Conservation (phyloP, 1,284 basidiomycete genomes). For the Albatrellus sp. region DNA sequence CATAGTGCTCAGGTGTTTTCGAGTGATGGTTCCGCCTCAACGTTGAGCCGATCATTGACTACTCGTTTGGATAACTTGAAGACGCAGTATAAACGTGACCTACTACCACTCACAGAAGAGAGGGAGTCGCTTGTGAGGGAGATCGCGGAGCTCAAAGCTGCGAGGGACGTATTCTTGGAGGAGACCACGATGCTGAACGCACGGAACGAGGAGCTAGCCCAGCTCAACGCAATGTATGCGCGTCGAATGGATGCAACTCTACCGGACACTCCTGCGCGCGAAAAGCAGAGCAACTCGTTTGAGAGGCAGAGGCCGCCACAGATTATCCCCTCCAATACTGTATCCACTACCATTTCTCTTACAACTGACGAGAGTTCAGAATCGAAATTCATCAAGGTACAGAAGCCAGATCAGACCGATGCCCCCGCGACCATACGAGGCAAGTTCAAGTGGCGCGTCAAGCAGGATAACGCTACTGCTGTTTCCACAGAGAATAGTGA, state of each 20-base stretch:
- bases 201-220: constrained; percentile 86
- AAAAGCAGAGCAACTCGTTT: constrained; percentile 22
- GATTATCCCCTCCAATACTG: constrained; percentile 3
- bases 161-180: constrained; percentile 79
- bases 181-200: constrained; percentile 85
- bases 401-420: constrained; percentile 19
- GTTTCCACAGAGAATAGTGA: background rate
- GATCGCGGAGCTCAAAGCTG: constrained; percentile 78
- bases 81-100: constrained; percentile 76
- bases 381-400: constrained; percentile 17
- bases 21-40: constrained; percentile 31
- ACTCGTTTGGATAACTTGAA: constrained; percentile 86
- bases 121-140: constrained; percentile 74
- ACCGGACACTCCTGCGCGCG: constrained; percentile 10
- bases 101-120: constrained; percentile 74
- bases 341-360: constrained; percentile 7
- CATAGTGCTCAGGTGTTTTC: constrained; percentile 12
- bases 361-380: constrained; percentile 20
- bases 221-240: constrained; percentile 71
- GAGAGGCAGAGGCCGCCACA: constrained; percentile 18
- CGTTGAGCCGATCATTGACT: constrained; percentile 66
- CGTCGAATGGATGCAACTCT: constrained; percentile 52
- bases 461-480: constrained; percentile 10
- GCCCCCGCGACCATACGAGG: constrained; percentile 25
- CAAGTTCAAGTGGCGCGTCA: constrained; percentile 57